phyloP scores from a whole-genome alignment of 345 rosid species.

The Barbarea vulgaris region DNA sequence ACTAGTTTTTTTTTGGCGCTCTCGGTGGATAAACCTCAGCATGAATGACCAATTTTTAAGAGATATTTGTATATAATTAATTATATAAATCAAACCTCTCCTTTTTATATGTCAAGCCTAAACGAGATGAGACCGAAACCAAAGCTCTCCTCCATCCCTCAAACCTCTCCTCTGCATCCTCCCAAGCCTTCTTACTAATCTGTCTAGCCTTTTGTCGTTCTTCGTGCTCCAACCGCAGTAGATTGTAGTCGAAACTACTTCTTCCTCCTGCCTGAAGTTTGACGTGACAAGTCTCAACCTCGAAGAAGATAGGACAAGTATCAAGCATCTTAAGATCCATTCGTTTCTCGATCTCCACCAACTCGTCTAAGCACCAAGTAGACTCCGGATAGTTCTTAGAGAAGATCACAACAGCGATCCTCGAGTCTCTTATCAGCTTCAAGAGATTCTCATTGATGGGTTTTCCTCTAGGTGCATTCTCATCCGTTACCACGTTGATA shows the following conservation, averaged over 20 bases:
- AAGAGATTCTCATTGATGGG: neutral
- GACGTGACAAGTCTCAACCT: neutral
- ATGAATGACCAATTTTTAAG: no score
- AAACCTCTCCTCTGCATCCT: neutral
- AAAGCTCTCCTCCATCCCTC: neutral
- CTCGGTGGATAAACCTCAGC: no score
- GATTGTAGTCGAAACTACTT: neutral
- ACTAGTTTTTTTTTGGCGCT: no score
- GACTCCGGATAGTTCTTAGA: neutral
- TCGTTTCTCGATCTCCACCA: neutral
- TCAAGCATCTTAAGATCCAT: neutral
- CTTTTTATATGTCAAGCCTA: neutral
- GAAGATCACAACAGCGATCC: neutral
- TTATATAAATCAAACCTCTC: neutral
- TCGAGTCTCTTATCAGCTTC: neutral
- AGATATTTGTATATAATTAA: no score
- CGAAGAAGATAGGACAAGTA: conserved; percentile 6
- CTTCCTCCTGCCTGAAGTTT: neutral
- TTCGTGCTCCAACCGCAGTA: neutral
- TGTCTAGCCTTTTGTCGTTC: neutral
- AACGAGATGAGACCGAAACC: neutral
- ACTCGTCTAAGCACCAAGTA: neutral
- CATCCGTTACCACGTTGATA: conserved; percentile 2
- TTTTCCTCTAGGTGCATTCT: neutral
- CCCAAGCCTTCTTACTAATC: neutral